Percentiles rank a stretch among this genome's conserved stretches.
Conservation (phyloP, 345 rosid species). For the Gossypium anomalum region DNA sequence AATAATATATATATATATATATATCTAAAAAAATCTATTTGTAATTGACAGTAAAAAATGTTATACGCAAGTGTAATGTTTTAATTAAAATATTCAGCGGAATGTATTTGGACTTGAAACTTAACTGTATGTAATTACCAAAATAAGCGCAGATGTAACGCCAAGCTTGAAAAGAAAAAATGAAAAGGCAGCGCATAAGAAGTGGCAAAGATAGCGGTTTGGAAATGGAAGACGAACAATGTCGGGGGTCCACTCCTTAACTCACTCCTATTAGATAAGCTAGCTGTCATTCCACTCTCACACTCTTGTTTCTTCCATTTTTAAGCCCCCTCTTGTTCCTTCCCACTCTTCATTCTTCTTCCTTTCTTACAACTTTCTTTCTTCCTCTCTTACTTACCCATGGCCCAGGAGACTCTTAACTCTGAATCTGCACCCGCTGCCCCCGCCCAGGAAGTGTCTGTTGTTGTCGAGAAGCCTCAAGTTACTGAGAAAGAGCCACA, state of each 20-base stretch:
- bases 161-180: neutral
- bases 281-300: neutral
- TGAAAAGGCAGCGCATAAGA: neutral
- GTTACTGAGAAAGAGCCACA: constrained; percentile 29
- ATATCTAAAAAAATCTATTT: too few species aligned
- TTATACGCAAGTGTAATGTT: too few species aligned
- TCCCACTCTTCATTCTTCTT: neutral
- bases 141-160: too few species aligned
- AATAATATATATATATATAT: too few species aligned
- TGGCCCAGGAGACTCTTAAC: constrained; percentile 36
- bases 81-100: too few species aligned
- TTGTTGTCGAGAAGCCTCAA: constrained; percentile 26
- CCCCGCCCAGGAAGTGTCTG: constrained; percentile 21
- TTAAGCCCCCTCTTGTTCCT: constrained; percentile 10
- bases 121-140: too few species aligned
- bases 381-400: neutral
- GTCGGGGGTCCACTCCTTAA: constrained; percentile 13
- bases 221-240: neutral
- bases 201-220: constrained; percentile 5
- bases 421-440: constrained; percentile 16
- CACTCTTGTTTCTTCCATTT: constrained; percentile 4
- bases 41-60: too few species aligned
- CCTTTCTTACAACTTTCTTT: neutral
- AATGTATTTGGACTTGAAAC: too few species aligned
- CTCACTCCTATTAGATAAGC: neutral